These are phyloP conservation scores for Serendipita sp. DNA, from an alignment of 768 basidiomycete genomes.

Conservation along the genomic window DNA sequence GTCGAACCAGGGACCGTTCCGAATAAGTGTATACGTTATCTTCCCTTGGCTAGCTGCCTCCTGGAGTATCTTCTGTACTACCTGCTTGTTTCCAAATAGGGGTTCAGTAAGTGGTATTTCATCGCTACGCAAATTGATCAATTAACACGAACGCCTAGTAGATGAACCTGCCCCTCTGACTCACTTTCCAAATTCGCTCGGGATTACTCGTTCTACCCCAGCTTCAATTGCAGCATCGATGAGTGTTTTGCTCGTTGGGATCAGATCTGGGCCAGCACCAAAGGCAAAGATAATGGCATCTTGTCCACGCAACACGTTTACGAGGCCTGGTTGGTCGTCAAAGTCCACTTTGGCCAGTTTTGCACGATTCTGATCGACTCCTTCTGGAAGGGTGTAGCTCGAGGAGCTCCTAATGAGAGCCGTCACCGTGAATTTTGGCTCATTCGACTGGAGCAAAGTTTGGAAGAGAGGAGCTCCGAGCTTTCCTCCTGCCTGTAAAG, in stretches of 20 bases:
- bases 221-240: conserved; percentile 3
- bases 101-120: neutral
- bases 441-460: neutral
- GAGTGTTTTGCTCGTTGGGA: neutral
- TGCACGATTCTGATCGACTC: neutral
- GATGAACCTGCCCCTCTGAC: neutral
- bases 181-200: conserved; percentile 1
- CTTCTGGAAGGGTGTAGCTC: neutral
- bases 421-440: neutral
- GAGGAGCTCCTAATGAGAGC: neutral
- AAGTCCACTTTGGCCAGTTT: neutral
- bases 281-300: neutral
- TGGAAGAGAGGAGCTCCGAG: neutral
- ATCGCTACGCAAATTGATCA: neutral
- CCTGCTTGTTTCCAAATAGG: neutral
- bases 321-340: neutral
- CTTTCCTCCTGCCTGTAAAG: neutral
- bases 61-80: neutral
- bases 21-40: neutral
- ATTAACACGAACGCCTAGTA: neutral
- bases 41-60: neutral
- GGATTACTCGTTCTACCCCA: neutral
- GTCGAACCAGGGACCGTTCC: neutral
- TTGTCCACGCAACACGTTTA: neutral
- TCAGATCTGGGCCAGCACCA: neutral